These are phyloP conservation scores for Guyanaporus albipodus DNA, from an alignment of 768 basidiomycete genomes.

Conservation along the genomic window DNA sequence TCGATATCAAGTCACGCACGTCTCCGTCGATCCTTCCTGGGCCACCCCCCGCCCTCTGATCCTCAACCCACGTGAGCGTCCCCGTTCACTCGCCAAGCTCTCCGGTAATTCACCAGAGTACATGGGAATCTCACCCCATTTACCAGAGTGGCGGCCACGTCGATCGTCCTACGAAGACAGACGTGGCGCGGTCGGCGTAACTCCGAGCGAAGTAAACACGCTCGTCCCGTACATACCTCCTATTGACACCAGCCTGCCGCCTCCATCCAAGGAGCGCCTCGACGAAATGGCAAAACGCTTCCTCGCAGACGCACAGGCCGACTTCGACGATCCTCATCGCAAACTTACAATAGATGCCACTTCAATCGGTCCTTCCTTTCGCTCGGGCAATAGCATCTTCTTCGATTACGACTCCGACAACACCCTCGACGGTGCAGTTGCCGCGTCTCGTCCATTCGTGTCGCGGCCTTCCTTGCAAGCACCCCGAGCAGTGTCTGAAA, in stretches of 20 bases:
- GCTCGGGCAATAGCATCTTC: constrained; percentile 10
- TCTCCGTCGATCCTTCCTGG: constrained; percentile 12
- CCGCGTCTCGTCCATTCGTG: background rate
- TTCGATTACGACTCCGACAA: constrained; percentile 23
- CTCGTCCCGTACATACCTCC: constrained; percentile 24
- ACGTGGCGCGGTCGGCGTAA: constrained; percentile 20
- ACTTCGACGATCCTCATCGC: background rate
- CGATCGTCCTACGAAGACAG: constrained; percentile 25
- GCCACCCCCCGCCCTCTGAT: constrained; percentile 10
- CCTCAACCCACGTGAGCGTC: constrained; percentile 14
- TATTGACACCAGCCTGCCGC: constrained; percentile 17
- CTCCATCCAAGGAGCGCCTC: constrained; percentile 16
- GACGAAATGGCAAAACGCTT: constrained; percentile 12
- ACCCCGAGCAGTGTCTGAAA: constrained; percentile 3
- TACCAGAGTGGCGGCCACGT: constrained; percentile 23
- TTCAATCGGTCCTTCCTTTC: background rate
- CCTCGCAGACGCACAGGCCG: constrained; percentile 17
- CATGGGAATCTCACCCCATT: constrained; percentile 22
- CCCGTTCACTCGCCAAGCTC: constrained; percentile 13
- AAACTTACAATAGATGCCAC: background rate
- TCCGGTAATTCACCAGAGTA: constrained; percentile 17
- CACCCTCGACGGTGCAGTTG: constrained; percentile 7
- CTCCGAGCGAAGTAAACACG: constrained; percentile 26
- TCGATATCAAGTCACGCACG: constrained; percentile 9
- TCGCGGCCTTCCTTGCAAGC: constrained; percentile 1